A percentile compares a stretch with the other conserved stretches of the same genome.
These are phyloP conservation scores for Meredithiella fracta DNA, from an alignment of 2,329 filamentous ascomycete genomes.

Conservation along the genomic window DNA sequence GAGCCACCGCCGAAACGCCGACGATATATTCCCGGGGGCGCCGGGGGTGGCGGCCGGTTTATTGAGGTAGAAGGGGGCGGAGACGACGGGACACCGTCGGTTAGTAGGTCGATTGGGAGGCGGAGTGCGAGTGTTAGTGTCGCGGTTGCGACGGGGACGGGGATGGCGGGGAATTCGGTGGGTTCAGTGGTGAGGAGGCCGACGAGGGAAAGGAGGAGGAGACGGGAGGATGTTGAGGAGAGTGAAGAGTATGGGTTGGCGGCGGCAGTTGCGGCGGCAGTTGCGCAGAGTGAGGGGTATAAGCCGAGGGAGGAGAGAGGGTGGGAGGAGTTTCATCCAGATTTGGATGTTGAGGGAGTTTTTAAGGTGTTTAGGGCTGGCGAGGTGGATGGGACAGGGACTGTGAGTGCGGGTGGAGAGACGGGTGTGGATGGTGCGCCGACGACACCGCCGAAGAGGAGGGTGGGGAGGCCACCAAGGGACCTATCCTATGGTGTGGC, in stretches of 20 bases:
- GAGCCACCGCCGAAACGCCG: conserved; percentile 55
- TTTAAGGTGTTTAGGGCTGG: conserved; percentile 68
- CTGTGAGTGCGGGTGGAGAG: too few species aligned
- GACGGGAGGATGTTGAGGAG: conserved; percentile 34
- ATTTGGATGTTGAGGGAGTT: conserved; percentile 72
- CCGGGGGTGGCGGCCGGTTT: conserved; percentile 72
- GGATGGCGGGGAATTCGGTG: too few species aligned
- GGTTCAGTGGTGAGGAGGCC: too few species aligned
- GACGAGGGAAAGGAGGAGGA: conserved; percentile 39
- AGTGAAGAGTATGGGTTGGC: conserved; percentile 66
- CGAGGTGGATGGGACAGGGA: conserved; percentile 58
- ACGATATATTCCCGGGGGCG: conserved; percentile 71
- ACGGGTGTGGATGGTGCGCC: conserved; percentile 26
- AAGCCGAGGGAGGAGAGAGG: conserved; percentile 92
- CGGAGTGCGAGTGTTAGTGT: conserved; percentile 22
- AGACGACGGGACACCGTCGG: background rate
- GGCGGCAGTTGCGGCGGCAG: conserved; percentile 74
- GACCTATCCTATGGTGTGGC: conserved; percentile 31
- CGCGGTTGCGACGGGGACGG: conserved; percentile 18
- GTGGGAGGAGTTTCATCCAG: conserved; percentile 95
- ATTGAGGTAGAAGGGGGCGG: conserved; percentile 45
- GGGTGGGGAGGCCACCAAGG: conserved; percentile 31
- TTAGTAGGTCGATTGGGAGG: conserved; percentile 21
- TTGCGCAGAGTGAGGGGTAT: conserved; percentile 86
- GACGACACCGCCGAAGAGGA: conserved; percentile 27